Conservation (phyloP, 1,284 basidiomycete species). For the Takashimella koratensis region DNA sequence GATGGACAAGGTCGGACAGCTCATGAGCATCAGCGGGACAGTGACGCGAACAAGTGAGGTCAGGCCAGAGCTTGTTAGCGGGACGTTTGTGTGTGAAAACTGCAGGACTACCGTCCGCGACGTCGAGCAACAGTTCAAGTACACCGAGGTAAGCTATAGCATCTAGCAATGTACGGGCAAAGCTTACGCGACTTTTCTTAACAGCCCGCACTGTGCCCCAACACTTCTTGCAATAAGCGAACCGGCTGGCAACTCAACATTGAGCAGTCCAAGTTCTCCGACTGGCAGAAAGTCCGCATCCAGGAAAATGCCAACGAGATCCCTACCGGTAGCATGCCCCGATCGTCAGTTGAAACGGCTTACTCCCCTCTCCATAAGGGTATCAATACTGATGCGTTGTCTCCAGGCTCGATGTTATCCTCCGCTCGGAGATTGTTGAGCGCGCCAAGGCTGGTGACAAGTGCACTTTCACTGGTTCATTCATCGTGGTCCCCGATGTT, state of each 20-base stretch:
- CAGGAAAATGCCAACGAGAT: slow-evolving; percentile 99
- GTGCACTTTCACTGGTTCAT: slow-evolving; percentile 95
- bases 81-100: slow-evolving; percentile 87
- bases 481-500: slow-evolving; percentile 98
- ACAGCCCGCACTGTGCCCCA: slow-evolving; percentile 88
- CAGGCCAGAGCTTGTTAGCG: slow-evolving; percentile 87
- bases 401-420: slow-evolving; percentile 82
- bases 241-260: slow-evolving; percentile 90
- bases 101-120: slow-evolving; percentile 86
- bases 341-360: slow-evolving; percentile 51
- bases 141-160: slow-evolving; percentile 73
- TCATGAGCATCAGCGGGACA: slow-evolving; percentile 92
- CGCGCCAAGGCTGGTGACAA: slow-evolving; percentile 98
- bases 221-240: slow-evolving; percentile 88
- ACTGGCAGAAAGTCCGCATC: slow-evolving; percentile 99
- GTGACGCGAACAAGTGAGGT: slow-evolving; percentile 98
- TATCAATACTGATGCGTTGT: neutral
- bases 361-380: too few species aligned
- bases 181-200: too few species aligned
- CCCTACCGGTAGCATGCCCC: slow-evolving; percentile 97
- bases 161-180: too few species aligned
- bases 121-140: slow-evolving; percentile 99
- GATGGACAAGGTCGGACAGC: slow-evolving; percentile 86
- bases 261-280: slow-evolving; percentile 93
- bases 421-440: slow-evolving; percentile 93